phyloP scores from a whole-genome alignment of 805 yeast species.

The Maudiozyma bulderi region DNA sequence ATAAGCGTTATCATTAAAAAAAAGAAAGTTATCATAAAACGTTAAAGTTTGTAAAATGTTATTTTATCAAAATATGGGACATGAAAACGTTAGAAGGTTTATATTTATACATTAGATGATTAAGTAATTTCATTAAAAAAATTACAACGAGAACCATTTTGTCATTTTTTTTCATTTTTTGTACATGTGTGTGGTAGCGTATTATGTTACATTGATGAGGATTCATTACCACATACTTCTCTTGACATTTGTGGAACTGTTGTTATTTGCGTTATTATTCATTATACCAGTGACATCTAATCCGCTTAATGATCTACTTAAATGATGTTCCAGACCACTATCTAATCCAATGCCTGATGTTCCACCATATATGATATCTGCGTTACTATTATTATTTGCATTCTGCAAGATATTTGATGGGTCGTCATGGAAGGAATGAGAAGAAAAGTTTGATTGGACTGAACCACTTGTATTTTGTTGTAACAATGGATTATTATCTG shows the following conservation, averaged over 20 bases:
- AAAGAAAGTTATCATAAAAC: too few relatives aligned
- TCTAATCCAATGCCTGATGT: background rate
- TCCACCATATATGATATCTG: background rate
- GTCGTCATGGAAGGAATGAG: slow-evolving; percentile 25
- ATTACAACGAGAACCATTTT: too few relatives aligned
- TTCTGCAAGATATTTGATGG: background rate
- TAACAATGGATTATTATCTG: slow-evolving; percentile 3
- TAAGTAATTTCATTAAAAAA: too few relatives aligned
- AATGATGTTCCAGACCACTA: slow-evolving; percentile 19
- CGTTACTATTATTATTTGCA: background rate
- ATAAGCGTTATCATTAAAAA: too few relatives aligned
- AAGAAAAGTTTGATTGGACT: slow-evolving; percentile 26
- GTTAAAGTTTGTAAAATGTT: too few relatives aligned
- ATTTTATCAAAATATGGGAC: too few relatives aligned
- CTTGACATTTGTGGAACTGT: background rate
- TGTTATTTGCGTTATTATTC: background rate
- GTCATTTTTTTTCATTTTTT: too few relatives aligned
- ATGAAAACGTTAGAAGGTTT: too few relatives aligned
- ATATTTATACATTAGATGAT: too few relatives aligned
- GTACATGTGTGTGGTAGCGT: too few relatives aligned
- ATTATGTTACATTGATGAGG: too few relatives aligned
- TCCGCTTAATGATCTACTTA: slow-evolving; percentile 27
- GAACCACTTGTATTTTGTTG: slow-evolving; percentile 30
- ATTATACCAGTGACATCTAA: slow-evolving; percentile 20
- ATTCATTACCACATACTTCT: background rate